phyloP scores from a whole-genome alignment of 140 eudicot species.

The Flaveria floridana region DNA sequence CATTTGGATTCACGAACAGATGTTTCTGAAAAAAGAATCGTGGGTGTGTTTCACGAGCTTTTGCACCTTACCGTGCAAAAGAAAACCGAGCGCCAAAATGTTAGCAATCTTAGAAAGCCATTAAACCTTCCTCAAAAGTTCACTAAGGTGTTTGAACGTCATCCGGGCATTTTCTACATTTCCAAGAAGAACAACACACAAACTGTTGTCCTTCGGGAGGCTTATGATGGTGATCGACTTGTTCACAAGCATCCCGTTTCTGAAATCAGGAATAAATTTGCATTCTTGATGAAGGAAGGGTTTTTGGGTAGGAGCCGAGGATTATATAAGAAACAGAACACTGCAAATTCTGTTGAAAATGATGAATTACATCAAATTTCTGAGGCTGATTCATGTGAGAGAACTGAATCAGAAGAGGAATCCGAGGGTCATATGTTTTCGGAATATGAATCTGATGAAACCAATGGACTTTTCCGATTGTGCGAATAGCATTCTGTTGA shows the following conservation, averaged over 20 bases:
- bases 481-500: slow-evolving; percentile 18
- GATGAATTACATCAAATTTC: slow-evolving; percentile 18
- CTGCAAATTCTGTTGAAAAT: slow-evolving; percentile 20
- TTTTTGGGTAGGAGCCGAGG: slow-evolving; percentile 71
- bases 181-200: slow-evolving; percentile 67
- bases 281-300: slow-evolving; percentile 58
- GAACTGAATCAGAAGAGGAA: slow-evolving; percentile 44
- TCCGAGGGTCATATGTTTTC: slow-evolving; percentile 37
- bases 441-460: slow-evolving; percentile 57
- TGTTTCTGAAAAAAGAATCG: slow-evolving; percentile 76
- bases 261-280: slow-evolving; percentile 59
- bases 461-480: slow-evolving; percentile 17
- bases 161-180: slow-evolving; percentile 86
- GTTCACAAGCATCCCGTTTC: slow-evolving; percentile 60
- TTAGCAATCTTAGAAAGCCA: slow-evolving; percentile 71
- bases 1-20: slow-evolving; percentile 88
- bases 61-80: slow-evolving; percentile 60
- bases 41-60: slow-evolving; percentile 91
- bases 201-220: slow-evolving; percentile 79
- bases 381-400: slow-evolving; percentile 14
- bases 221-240: slow-evolving; percentile 56
- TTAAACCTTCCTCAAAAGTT: slow-evolving; percentile 75
- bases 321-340: slow-evolving; percentile 43
- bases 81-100: slow-evolving; percentile 66
- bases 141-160: slow-evolving; percentile 90